These are phyloP conservation scores for Sporothrix euskadiensis DNA, from an alignment of 2,329 filamentous ascomycete genomes.

Conservation along the genomic window DNA sequence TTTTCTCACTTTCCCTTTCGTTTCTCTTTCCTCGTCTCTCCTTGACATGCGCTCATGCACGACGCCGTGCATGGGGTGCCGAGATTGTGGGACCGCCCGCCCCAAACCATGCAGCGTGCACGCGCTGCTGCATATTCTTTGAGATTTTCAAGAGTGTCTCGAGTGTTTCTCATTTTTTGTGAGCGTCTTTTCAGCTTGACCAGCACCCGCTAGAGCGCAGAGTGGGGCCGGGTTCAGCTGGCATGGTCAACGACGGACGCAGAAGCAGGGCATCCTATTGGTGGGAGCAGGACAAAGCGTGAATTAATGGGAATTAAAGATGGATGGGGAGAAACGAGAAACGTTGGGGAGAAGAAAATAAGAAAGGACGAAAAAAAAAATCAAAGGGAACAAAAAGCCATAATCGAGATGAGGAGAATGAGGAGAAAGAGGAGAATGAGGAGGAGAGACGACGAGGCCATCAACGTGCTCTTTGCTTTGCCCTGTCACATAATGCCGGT, in stretches of 20 bases:
- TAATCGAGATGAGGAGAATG: neutral
- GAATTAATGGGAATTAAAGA: constrained; percentile 11
- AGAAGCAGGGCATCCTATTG: constrained; percentile 25
- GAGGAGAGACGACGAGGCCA: neutral
- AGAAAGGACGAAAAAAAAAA: neutral
- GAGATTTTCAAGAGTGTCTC: neutral
- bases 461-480: neutral
- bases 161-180: constrained; percentile 17
- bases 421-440: neutral
- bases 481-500: neutral
- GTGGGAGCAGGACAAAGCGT: neutral
- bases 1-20: no score
- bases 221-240: constrained; percentile 30
- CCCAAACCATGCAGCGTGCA: constrained; percentile 8
- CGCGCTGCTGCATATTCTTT: constrained; percentile 26
- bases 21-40: neutral
- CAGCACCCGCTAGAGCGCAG: constrained; percentile 24
- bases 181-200: constrained; percentile 26
- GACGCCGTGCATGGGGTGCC: neutral
- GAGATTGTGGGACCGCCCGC: constrained; percentile 16
- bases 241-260: constrained; percentile 21
- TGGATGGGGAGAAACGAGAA: neutral
- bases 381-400: neutral
- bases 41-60: neutral
- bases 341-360: neutral